These are phyloP conservation scores for Taxillus chinensis DNA, from an alignment of 164 flowering plant species.

Conservation along the genomic window DNA sequence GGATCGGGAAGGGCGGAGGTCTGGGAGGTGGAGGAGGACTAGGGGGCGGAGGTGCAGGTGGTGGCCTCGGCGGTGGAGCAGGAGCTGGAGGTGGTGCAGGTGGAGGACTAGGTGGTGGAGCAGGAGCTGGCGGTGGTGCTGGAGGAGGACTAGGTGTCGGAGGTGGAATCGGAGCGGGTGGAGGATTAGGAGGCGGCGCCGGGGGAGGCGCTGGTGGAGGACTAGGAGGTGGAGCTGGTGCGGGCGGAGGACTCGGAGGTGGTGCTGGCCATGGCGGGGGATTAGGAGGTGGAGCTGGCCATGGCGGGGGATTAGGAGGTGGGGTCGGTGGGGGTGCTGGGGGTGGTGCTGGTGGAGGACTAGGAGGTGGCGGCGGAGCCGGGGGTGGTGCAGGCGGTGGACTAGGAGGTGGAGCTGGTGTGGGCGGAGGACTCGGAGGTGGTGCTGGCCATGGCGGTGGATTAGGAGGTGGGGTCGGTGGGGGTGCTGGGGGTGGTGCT, in stretches of 20 bases:
- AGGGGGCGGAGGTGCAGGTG: slow-evolving; percentile 6
- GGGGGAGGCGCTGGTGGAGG: slow-evolving; percentile 4
- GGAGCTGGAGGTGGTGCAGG: slow-evolving; percentile 8
- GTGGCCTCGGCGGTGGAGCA: slow-evolving; percentile 7
- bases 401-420: slow-evolving; percentile 7
- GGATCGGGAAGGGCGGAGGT: slow-evolving; percentile 2
- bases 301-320: not conserved
- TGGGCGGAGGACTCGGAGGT: slow-evolving; percentile 13
- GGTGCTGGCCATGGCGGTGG: slow-evolving; percentile 10
- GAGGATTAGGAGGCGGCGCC: slow-evolving; percentile 10
- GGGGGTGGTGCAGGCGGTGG: slow-evolving; percentile 10
- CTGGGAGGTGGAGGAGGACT: slow-evolving; percentile 1
- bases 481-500: slow-evolving; percentile 7
- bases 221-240: not conserved
- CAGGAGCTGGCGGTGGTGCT: slow-evolving; percentile 1
- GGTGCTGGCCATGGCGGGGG: not conserved
- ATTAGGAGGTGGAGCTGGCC: not conserved
- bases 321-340: slow-evolving; percentile 4
- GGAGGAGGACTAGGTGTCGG: not conserved
- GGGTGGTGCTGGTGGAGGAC: slow-evolving; percentile 9
- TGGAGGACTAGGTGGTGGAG: not conserved
- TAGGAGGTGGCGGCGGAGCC: slow-evolving; percentile 4
- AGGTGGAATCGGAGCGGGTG: slow-evolving; percentile 5
- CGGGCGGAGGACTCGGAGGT: slow-evolving; percentile 2
- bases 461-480: slow-evolving; percentile 1